Evolutionary conservation across 169 alveolate genomes (phyloP).

Genomic region (Plasmodium inui): DNA sequence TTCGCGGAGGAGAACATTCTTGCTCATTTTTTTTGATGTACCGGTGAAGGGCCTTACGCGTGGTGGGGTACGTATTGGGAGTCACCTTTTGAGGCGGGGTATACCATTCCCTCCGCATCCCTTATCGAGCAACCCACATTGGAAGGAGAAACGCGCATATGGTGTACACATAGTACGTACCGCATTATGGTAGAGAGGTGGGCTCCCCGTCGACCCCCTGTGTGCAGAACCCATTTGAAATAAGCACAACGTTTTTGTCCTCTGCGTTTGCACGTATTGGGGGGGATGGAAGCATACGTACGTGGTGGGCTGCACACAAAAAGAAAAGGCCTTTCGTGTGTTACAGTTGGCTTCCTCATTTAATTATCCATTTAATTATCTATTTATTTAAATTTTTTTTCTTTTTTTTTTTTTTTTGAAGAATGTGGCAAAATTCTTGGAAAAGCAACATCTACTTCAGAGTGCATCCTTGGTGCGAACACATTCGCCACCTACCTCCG

Average conservation of each 20-base stretch:
- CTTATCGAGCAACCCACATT: background rate
- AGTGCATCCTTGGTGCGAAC: background rate
- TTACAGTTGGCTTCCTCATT: background rate
- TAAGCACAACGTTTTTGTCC: background rate
- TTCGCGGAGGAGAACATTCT: constrained; percentile 57
- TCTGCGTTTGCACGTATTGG: background rate
- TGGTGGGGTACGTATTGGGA: background rate
- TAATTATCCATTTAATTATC: background rate
- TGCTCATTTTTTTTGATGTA: constrained; percentile 38
- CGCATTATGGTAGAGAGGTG: background rate
- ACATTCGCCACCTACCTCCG: background rate
- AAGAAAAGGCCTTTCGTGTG: background rate
- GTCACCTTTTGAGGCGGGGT: background rate
- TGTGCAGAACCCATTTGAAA: background rate
- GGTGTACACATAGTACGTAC: background rate
- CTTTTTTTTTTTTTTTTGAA: background rate
- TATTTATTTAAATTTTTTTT: background rate
- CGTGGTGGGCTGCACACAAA: background rate
- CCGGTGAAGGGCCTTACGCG: background rate
- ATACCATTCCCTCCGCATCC: background rate
- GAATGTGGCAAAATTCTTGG: background rate
- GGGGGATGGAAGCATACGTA: background rate
- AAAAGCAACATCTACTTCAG: background rate
- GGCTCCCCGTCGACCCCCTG: background rate
- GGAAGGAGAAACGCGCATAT: background rate